Evolutionary conservation across 331 rosid genomes (phyloP), one percentile per base, ranked within the genome.

Genomic region (Ulmus americana): DNA sequence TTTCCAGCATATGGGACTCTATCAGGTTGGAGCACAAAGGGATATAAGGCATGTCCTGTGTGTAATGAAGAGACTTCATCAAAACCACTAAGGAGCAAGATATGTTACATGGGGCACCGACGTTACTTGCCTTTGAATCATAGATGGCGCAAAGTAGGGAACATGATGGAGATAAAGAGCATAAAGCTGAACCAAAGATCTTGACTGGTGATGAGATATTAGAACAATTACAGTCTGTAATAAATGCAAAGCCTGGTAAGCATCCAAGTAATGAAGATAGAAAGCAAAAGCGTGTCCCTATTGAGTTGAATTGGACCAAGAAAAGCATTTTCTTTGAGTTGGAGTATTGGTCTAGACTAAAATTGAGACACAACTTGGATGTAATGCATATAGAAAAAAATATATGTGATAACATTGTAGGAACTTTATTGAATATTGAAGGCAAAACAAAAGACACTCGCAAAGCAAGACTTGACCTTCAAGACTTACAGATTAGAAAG

Each of bases 361-460:
- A 20, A 6, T 38, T 56, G 7, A 56, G 14, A 39, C 44, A 42
- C 8, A 55, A 20, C 10, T 42, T 42, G 7, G 63, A 52, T 1
- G 11, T 67, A n/a, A 67, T 47, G 57, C 38, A 63, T 9, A 67
- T 46, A 16, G 63, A 67, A 18, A 69, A 39, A 47, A 69, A 58
- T 3, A 47, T 56, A 39, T 68, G 66, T 69, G 65, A 69, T 10
- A 47, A 7, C 10, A 1, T 69, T 0, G 10, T 69, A 9, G 13
- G 28, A 0, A 66, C 45, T 11, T 11, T 66, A 3, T 53, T 66
- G 8, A 3, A 14, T 14, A 35, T 59, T 0, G 35, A 48, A 7
- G 56, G 46, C 1, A 69, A 59, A 9, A 7, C 59, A 0, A 70
- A 70, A 40, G 74, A 60, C 20, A 70, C 54, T 6, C 12, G 7